phyloP scores from a whole-genome alignment of 2,329 filamentous ascomycete species.

The Lecanicillium sp. region DNA sequence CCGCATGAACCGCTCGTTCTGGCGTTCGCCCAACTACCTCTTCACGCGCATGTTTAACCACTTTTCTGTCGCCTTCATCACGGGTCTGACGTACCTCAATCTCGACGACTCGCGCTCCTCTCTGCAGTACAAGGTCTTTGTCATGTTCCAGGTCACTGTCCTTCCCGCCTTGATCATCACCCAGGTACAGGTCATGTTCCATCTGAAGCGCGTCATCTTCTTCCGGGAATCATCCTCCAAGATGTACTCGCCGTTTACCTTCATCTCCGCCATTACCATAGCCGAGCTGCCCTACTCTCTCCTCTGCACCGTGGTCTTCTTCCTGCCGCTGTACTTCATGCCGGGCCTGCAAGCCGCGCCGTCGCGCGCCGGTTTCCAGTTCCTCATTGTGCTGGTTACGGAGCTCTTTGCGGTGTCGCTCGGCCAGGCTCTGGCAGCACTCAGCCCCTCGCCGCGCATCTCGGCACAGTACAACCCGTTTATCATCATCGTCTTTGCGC shows the following conservation, averaged over 20 bases:
- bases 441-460: conserved; percentile 74
- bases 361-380: conserved; percentile 73
- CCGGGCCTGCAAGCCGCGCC: conserved; percentile 60
- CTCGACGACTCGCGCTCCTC: conserved; percentile 68
- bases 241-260: conserved; percentile 76
- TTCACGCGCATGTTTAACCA: conserved; percentile 86
- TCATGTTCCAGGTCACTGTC: conserved; percentile 85
- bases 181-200: conserved; percentile 75
- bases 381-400: conserved; percentile 75
- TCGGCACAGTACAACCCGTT: conserved; percentile 75
- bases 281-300: conserved; percentile 81
- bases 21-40: conserved; percentile 81
- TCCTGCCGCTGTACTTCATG: conserved; percentile 77
- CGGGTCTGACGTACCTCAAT: conserved; percentile 71
- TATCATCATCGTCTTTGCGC: conserved; percentile 71
- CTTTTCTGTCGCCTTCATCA: conserved; percentile 67
- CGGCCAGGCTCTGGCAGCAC: conserved; percentile 65
- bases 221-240: conserved; percentile 82
- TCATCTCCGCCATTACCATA: conserved; percentile 68
- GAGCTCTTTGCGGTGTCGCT: conserved; percentile 80
- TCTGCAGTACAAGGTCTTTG: conserved; percentile 79
- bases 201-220: conserved; percentile 71
- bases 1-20: conserved; percentile 72
- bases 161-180: conserved; percentile 75
- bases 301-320: conserved; percentile 74